Percentiles rank a stretch among this genome's conserved stretches.
These are phyloP conservation scores for Aspergillus aculeatinus DNA, from an alignment of 2,329 filamentous ascomycete genomes.

Conservation along the genomic window DNA sequence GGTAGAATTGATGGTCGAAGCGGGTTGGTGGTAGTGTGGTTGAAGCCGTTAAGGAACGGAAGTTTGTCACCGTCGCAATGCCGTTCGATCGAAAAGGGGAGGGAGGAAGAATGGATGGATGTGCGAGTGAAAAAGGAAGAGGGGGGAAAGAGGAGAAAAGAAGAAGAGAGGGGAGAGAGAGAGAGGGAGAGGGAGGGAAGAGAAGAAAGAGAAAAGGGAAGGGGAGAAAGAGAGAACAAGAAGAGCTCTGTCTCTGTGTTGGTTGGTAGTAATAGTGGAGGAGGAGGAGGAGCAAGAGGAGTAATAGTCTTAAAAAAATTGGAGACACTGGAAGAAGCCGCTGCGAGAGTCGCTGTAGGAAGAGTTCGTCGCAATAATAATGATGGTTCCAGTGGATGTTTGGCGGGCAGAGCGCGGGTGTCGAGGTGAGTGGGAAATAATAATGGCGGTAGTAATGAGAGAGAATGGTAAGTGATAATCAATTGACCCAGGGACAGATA, in stretches of 20 bases:
- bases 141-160: constrained; percentile 3
- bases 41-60: not conserved
- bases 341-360: constrained; percentile 9
- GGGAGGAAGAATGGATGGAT: no score
- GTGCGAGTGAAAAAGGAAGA: not conserved
- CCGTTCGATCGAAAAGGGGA: not conserved
- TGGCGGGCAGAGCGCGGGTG: no score
- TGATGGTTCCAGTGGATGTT: no score
- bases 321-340: not conserved
- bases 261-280: constrained; percentile 12
- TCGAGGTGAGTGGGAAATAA: not conserved
- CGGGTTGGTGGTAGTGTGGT: not conserved
- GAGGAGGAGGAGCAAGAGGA: constrained; percentile 3
- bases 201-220: not conserved
- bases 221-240: constrained; percentile 5
- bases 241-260: not conserved
- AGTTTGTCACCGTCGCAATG: constrained; percentile 4
- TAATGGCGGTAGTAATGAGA: not conserved
- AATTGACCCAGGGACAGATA: no score
- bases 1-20: not conserved
- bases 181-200: constrained; percentile 7
- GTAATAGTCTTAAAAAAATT: constrained; percentile 1
- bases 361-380: constrained; percentile 10
- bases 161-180: not conserved
- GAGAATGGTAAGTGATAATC: no score